These are phyloP conservation scores for Entoloma clypeatum DNA, from an alignment of 1,284 basidiomycete genomes.

Conservation along the genomic window DNA sequence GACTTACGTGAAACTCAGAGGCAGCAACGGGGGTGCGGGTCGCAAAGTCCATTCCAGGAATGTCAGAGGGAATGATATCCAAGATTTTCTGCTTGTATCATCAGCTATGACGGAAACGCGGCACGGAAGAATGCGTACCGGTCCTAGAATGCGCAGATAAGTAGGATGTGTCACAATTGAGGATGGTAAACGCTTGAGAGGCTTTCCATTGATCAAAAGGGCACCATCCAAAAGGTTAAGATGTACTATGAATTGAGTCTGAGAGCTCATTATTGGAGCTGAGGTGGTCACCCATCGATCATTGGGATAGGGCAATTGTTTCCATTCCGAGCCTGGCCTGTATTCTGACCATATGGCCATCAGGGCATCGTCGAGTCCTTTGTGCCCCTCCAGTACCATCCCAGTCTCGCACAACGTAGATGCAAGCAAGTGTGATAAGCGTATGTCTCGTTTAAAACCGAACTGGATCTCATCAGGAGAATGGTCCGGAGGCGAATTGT, in stretches of 20 bases:
- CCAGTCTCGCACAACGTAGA: slow-evolving; percentile 4
- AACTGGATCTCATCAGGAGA: slow-evolving; percentile 16
- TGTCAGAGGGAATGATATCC: slow-evolving; percentile 33
- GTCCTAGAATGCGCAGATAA: slow-evolving; percentile 30
- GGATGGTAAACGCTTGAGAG: slow-evolving; percentile 35
- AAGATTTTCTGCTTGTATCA: slow-evolving; percentile 29
- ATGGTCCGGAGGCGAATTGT: slow-evolving; percentile 22
- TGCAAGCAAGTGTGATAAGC: slow-evolving; percentile 25
- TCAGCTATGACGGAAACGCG: background rate
- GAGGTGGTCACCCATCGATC: slow-evolving; percentile 36
- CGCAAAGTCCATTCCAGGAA: slow-evolving; percentile 34
- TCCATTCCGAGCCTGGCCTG: slow-evolving; percentile 30
- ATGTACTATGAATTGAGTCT: slow-evolving; percentile 27
- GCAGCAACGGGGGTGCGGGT: slow-evolving; percentile 23
- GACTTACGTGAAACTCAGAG: slow-evolving; percentile 20
- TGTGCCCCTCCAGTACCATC: slow-evolving; percentile 8
- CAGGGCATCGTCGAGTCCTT: slow-evolving; percentile 36
- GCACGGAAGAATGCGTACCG: slow-evolving; percentile 17
- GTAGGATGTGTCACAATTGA: slow-evolving; percentile 30
- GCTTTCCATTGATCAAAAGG: slow-evolving; percentile 40
- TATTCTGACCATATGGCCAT: slow-evolving; percentile 35
- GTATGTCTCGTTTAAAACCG: slow-evolving; percentile 20
- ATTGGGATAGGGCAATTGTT: slow-evolving; percentile 20
- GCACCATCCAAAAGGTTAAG: slow-evolving; percentile 39
- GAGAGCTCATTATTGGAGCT: slow-evolving; percentile 15